Conservation (phyloP, 768 basidiomycete species). For the Leccinum obscurum region DNA sequence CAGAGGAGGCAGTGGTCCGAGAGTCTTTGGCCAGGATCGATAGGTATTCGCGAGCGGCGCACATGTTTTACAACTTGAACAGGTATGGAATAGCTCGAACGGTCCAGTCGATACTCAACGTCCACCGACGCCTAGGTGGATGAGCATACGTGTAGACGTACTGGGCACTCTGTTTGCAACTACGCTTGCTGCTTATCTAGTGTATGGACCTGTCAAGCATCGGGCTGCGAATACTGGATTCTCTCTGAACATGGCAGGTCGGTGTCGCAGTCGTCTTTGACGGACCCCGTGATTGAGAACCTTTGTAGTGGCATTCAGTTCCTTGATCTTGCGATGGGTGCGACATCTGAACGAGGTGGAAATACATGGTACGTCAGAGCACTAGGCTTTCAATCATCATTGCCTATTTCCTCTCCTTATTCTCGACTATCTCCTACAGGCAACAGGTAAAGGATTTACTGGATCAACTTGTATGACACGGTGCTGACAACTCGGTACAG, state of each 20-base stretch:
- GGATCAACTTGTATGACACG: not conserved
- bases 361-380: constrained; percentile 37
- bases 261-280: not conserved
- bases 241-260: constrained; percentile 43
- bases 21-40: constrained; percentile 49
- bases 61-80: constrained; percentile 50
- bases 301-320: constrained; percentile 50
- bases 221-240: constrained; percentile 35
- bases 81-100: constrained; percentile 27
- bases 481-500: not conserved
- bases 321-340: constrained; percentile 53
- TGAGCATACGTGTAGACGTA: constrained; percentile 54
- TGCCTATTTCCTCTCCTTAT: not conserved
- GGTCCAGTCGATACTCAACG: not conserved
- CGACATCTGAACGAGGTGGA: constrained; percentile 47
- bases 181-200: constrained; percentile 1
- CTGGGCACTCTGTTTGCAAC: constrained; percentile 19
- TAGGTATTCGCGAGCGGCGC: constrained; percentile 42
- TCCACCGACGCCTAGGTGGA: constrained; percentile 37
- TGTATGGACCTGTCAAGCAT: constrained; percentile 6
- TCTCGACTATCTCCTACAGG: not conserved
- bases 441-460: not conserved
- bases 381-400: constrained; percentile 43
- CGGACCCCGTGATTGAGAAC: not conserved
- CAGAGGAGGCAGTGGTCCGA: constrained; percentile 42